phyloP scores from a whole-genome alignment of 371 early-diverging fungal genomes.

The Coelomomyces lativittatus region DNA sequence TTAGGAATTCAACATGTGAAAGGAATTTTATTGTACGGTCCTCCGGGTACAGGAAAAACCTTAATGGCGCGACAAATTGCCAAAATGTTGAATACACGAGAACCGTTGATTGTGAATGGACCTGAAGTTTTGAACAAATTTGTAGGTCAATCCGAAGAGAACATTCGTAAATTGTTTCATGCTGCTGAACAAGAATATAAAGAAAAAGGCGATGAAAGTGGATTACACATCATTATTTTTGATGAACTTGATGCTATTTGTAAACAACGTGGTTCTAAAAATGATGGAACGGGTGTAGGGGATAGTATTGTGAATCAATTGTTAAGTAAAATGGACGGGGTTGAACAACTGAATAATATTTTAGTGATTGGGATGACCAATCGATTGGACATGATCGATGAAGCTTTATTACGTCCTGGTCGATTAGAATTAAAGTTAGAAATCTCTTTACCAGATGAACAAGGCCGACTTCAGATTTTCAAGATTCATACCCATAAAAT shows the following conservation, averaged over 20 bases:
- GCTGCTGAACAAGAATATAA: slow-evolving; percentile 95
- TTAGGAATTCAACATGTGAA: slow-evolving; percentile 95
- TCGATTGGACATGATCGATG: slow-evolving; percentile 94
- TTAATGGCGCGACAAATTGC: slow-evolving; percentile 98
- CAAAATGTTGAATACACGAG: slow-evolving; percentile 88
- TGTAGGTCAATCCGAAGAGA: slow-evolving; percentile 99
- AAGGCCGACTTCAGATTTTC: slow-evolving; percentile 77
- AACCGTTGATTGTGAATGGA: slow-evolving; percentile 96
- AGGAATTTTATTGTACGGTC: slow-evolving; percentile 50
- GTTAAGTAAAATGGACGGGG: slow-evolving; percentile 97
- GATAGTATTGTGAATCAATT: slow-evolving; percentile 99
- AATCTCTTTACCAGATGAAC: slow-evolving; percentile 80
- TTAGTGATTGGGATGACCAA: slow-evolving; percentile 98
- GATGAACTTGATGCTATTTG: slow-evolving; percentile 99
- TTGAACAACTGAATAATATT: slow-evolving; percentile 90
- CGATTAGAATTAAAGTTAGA: slow-evolving; percentile 95
- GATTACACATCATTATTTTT: slow-evolving; percentile 96
- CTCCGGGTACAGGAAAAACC: slow-evolving; percentile 98
- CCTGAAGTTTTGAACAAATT: slow-evolving; percentile 96
- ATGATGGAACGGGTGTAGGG: slow-evolving; percentile 88
- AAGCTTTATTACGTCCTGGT: slow-evolving; percentile 90
- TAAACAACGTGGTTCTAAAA: slow-evolving; percentile 88
- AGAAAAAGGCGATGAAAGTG: slow-evolving; percentile 78
- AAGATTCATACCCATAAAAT: slow-evolving; percentile 86
- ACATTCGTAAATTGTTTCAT: slow-evolving; percentile 91